phyloP scores from a whole-genome alignment of 345 rosid genomes.

The Pugionium dolabratum region DNA sequence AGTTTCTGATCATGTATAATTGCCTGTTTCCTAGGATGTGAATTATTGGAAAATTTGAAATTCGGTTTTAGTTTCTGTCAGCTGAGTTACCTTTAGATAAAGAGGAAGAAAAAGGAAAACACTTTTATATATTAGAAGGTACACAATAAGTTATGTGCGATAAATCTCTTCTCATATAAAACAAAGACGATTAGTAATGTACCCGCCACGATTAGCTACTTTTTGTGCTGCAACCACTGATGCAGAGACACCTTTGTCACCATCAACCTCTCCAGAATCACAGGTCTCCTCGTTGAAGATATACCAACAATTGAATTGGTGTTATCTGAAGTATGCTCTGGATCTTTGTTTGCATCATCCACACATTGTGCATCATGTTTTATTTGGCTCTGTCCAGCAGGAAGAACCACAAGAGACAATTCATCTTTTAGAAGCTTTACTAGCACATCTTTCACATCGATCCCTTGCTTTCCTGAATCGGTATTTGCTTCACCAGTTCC shows the following conservation, averaged over 20 bases:
- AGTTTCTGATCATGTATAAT: conserved; percentile 30
- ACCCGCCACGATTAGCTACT: conserved; percentile 36
- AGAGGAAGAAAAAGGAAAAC: neutral
- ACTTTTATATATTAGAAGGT: conserved; percentile 1
- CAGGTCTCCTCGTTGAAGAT: conserved; percentile 70
- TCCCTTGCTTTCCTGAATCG: conserved; percentile 35
- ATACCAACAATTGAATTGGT: conserved; percentile 28
- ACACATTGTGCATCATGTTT: conserved; percentile 18
- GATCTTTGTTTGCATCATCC: conserved; percentile 36
- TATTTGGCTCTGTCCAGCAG: conserved; percentile 39
- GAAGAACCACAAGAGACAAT: conserved; percentile 65
- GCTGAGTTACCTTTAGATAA: neutral
- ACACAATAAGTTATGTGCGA: neutral
- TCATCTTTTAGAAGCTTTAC: conserved; percentile 60
- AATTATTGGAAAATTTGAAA: conserved; percentile 17
- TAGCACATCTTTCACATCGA: conserved; percentile 56
- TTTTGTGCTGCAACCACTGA: conserved; percentile 60
- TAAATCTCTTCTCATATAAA: neutral
- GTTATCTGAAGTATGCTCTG: conserved; percentile 27
- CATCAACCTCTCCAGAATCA: conserved; percentile 57
- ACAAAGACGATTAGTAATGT: conserved; percentile 38
- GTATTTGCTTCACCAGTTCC: conserved; percentile 47
- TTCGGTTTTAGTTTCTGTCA: conserved; percentile 14
- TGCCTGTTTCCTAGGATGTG: conserved; percentile 12
- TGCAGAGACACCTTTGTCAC: conserved; percentile 65